These are phyloP conservation scores for Boletus patriciae DNA, from an alignment of 768 basidiomycete genomes.

Conservation along the genomic window DNA sequence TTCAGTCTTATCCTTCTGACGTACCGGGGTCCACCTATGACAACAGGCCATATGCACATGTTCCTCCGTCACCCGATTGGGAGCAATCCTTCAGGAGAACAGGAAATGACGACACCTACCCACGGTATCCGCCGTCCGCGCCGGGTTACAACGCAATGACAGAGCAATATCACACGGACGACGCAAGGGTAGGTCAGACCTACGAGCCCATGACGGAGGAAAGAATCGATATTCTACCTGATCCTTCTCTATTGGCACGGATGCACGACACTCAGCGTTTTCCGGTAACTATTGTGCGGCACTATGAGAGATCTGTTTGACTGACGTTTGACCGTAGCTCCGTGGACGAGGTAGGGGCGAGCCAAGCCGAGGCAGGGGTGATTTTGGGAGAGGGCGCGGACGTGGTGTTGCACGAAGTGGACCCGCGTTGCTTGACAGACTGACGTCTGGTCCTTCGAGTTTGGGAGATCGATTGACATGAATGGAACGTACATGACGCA, in stretches of 20 bases:
- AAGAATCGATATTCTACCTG: constrained; percentile 11
- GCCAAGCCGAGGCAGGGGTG: constrained; percentile 18
- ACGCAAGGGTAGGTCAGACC: constrained; percentile 4
- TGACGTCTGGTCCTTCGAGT: constrained; percentile 12
- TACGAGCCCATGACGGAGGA: constrained; percentile 17
- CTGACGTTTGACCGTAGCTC: constrained; percentile 9
- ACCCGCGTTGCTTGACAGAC: constrained; percentile 16
- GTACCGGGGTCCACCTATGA: constrained; percentile 8
- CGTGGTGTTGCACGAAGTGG: constrained; percentile 22
- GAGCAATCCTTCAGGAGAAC: constrained; percentile 13
- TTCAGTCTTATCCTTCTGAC: constrained; percentile 8
- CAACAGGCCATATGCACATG: neutral
- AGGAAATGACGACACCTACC: constrained; percentile 16
- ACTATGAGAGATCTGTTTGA: neutral
- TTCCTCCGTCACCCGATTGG: neutral
- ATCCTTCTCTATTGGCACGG: constrained; percentile 26
- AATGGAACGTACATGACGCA: neutral
- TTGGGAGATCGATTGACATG: constrained; percentile 23
- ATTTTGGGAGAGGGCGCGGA: constrained; percentile 23
- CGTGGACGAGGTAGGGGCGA: constrained; percentile 27
- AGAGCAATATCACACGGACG: constrained; percentile 8
- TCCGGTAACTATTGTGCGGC: constrained; percentile 19
- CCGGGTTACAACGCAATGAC: neutral
- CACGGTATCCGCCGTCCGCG: constrained; percentile 6
- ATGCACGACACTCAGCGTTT: constrained; percentile 21